Conservation (phyloP, 202 grass and related monocot species). For the Saccharum hybrid region DNA sequence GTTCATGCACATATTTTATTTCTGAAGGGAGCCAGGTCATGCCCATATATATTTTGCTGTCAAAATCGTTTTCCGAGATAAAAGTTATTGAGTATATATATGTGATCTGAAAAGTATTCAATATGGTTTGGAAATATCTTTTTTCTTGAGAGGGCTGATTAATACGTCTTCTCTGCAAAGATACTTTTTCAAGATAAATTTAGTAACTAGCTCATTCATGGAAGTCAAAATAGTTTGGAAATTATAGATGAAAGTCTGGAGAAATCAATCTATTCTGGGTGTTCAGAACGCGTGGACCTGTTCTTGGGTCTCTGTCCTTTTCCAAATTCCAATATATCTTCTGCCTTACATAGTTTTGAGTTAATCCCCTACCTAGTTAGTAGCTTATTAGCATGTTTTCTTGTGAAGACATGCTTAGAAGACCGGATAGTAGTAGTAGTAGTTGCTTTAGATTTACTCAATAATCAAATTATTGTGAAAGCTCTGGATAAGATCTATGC, state of each 20-base stretch:
- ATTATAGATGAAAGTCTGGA: neutral
- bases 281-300: neutral
- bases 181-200: neutral
- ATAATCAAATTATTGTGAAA: neutral
- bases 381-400: neutral
- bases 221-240: conserved; percentile 9
- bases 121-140: neutral
- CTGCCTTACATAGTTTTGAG: neutral
- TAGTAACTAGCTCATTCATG: neutral
- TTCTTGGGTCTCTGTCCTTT: neutral
- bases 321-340: neutral
- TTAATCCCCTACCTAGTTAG: no score
- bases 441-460: neutral
- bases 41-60: neutral
- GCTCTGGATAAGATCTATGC: no score
- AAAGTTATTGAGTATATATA: neutral
- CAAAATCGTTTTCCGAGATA: neutral
- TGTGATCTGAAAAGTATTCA: neutral
- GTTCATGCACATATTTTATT: neutral
- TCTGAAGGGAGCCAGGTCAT: neutral
- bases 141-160: neutral
- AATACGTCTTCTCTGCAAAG: neutral
- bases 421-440: neutral
- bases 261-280: neutral
- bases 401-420: neutral